A percentile compares a stretch with the other conserved stretches of the same genome.
These are phyloP conservation scores for Conringia planisiliqua DNA, from an alignment of 345 rosid genomes.

Conservation along the genomic window DNA sequence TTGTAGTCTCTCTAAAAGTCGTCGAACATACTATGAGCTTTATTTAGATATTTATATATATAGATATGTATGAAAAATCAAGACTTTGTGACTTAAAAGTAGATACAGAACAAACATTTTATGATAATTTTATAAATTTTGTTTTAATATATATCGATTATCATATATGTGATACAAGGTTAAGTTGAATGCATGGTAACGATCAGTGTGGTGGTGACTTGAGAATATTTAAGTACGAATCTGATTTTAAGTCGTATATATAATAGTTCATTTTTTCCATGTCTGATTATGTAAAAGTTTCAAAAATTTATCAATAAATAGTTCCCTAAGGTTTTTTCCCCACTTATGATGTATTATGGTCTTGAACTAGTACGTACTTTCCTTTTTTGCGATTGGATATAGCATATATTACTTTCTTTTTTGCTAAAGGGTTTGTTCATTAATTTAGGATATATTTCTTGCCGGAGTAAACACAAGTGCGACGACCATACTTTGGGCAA, in stretches of 20 bases:
- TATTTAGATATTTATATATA: neutral
- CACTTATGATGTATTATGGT: too few species aligned
- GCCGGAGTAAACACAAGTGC: conserved; percentile 56
- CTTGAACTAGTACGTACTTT: too few species aligned
- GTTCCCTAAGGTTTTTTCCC: neutral
- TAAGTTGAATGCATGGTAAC: neutral
- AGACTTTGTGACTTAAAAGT: neutral
- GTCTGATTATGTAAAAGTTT: neutral
- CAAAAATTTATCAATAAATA: neutral
- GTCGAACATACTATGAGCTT: neutral
- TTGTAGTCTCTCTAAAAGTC: neutral
- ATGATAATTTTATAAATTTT: too few species aligned
- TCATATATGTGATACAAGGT: neutral
- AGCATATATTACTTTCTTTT: too few species aligned
- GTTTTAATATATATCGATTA: neutral
- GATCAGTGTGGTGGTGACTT: neutral
- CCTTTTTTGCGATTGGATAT: too few species aligned
- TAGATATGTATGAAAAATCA: neutral
- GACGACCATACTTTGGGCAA: conserved; percentile 49
- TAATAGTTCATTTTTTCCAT: neutral
- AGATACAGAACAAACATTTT: neutral
- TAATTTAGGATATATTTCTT: conserved; percentile 50
- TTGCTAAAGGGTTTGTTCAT: neutral
- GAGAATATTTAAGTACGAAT: neutral
- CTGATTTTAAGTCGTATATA: neutral